A percentile compares a stretch with the other conserved stretches of the same genome.
phyloP scores from a whole-genome alignment of 306 rosid species.

The Rosa rugosa region DNA sequence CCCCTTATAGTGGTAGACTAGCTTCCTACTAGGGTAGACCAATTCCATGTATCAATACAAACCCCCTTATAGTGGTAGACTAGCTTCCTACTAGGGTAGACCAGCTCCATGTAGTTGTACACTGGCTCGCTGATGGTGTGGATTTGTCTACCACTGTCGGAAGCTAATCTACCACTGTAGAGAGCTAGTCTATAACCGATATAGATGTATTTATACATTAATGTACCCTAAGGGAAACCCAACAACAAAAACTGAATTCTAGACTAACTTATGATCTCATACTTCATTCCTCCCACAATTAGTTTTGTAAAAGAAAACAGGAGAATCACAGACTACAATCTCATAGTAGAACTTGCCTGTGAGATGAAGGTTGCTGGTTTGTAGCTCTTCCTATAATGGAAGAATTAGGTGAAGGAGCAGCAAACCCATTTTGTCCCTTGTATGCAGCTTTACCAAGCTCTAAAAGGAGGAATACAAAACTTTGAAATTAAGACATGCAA shows the following conservation, averaged over 20 bases:
- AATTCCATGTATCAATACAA: not conserved
- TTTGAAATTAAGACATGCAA: conserved; percentile 36
- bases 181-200: not conserved
- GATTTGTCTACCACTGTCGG: not conserved
- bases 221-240: not conserved
- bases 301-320: conserved; percentile 13
- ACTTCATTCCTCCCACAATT: not conserved
- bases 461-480: conserved; percentile 45
- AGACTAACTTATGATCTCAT: conserved; percentile 8
- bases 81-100: not conserved
- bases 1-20: not conserved
- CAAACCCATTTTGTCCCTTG: conserved; percentile 44
- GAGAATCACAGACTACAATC: not conserved
- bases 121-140: not conserved
- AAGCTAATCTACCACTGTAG: not conserved
- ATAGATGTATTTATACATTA: not conserved
- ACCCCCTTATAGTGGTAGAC: not conserved
- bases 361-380: conserved; percentile 23
- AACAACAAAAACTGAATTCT: conserved; percentile 1
- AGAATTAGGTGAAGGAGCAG: conserved; percentile 33
- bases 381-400: conserved; percentile 29
- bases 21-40: not conserved
- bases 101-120: not conserved
- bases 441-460: conserved; percentile 41
- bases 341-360: conserved; percentile 36